Conservation (phyloP, 768 basidiomycete species). For the Termitomyces titanicus region DNA sequence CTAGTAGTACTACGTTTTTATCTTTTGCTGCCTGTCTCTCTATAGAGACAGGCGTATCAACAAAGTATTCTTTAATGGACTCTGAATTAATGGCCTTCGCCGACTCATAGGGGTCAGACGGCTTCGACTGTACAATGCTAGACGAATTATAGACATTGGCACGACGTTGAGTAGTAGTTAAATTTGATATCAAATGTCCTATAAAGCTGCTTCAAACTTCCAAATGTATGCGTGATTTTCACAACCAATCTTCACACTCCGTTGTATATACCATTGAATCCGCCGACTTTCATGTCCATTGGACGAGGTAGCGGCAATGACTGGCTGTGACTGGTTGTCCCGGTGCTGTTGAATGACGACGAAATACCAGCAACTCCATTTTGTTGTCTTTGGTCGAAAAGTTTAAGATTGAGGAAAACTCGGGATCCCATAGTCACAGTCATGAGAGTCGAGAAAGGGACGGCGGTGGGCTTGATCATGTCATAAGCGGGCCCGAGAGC, state of each 20-base stretch:
- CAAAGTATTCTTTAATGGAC: no score
- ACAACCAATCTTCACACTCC: not conserved
- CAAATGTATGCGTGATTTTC: no score
- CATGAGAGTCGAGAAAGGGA: constrained; percentile 25
- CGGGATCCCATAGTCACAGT: constrained; percentile 29
- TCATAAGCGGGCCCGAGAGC: constrained; percentile 21
- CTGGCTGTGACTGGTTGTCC: not conserved
- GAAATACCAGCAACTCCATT: constrained; percentile 1
- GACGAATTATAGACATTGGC: no score
- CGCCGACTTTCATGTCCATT: not conserved
- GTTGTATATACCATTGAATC: not conserved
- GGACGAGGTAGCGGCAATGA: not conserved
- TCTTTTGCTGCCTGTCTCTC: no score
- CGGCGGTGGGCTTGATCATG: constrained; percentile 24
- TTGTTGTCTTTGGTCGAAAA: constrained; percentile 10
- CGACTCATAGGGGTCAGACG: no score
- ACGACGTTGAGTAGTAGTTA: no score
- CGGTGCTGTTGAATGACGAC: not conserved
- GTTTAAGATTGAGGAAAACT: constrained; percentile 26
- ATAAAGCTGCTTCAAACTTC: no score
- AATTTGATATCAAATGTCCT: no score
- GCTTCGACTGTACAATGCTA: no score
- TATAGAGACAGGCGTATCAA: no score
- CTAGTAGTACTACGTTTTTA: no score
- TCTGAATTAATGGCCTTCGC: no score